Conservation (phyloP, 768 basidiomycete genomes). For the Tubosaeta brunneosetosa region DNA sequence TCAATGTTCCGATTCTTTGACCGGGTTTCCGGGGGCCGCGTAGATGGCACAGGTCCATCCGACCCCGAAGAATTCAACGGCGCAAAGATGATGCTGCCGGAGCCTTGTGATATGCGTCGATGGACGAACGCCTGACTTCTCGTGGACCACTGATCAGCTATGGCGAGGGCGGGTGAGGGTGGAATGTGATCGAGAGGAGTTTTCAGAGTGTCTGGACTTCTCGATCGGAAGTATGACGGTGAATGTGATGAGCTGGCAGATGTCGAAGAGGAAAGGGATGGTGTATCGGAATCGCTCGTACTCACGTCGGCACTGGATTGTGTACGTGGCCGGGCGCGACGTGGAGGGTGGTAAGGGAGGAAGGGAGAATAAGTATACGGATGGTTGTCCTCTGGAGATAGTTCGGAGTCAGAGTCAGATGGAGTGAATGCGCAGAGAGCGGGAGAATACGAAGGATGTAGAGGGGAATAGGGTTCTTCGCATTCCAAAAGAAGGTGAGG, state of each 20-base stretch:
- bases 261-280: conserved; percentile 43
- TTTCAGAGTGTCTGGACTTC: conserved; percentile 29
- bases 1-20: conserved; percentile 28
- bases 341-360: conserved; percentile 32
- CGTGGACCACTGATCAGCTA: conserved; percentile 35
- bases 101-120: conserved; percentile 14
- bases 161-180: conserved; percentile 27
- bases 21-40: conserved; percentile 5
- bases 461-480: conserved; percentile 30
- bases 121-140: conserved; percentile 15
- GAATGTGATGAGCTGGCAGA: conserved; percentile 37
- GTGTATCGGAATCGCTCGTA: conserved; percentile 41
- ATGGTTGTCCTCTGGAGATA: conserved; percentile 25
- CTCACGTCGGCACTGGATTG: conserved; percentile 28
- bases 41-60: conserved; percentile 18
- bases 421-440: conserved; percentile 13
- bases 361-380: conserved; percentile 17
- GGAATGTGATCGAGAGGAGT: conserved; percentile 31
- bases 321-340: conserved; percentile 26
- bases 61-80: conserved; percentile 12
- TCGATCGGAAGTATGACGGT: conserved; percentile 29
- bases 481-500: conserved; percentile 29
- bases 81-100: conserved; percentile 23
- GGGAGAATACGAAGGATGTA: conserved; percentile 14
- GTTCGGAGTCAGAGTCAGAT: conserved; percentile 35